Evolutionary conservation across 2,329 filamentous ascomycete genomes (phyloP).

Genomic region (Apiospora marii): DNA sequence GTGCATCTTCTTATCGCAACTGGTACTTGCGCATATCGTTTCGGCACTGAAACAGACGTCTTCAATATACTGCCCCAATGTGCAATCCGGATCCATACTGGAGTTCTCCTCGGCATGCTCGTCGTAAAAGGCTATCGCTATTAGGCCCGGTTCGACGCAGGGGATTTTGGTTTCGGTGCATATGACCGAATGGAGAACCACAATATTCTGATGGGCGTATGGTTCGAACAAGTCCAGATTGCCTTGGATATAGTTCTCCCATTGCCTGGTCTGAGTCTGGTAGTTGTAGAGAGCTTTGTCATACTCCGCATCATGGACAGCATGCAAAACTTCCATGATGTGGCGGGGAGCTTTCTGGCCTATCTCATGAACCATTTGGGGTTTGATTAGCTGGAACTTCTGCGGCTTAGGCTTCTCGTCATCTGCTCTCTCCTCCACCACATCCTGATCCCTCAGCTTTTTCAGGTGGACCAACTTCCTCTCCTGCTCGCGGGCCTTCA

Average conservation of each 20-base stretch:
- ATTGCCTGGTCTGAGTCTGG: conserved; percentile 91
- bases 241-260: conserved; percentile 93
- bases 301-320: conserved; percentile 95
- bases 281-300: conserved; percentile 95
- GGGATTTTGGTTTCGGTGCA: conserved; percentile 94
- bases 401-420: conserved; percentile 71
- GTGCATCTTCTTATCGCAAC: conserved; percentile 87
- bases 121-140: conserved; percentile 92
- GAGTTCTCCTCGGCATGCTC: conserved; percentile 74
- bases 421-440: conserved; percentile 61
- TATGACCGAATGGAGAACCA: conserved; percentile 91
- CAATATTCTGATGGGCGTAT: conserved; percentile 94
- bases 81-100: conserved; percentile 83
- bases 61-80: conserved; percentile 93
- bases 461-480: conserved; percentile 83
- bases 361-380: conserved; percentile 91
- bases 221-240: conserved; percentile 93
- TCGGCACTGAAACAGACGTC: conserved; percentile 81
- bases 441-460: conserved; percentile 79
- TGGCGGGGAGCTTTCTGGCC: conserved; percentile 82
- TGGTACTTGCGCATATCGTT: conserved; percentile 80
- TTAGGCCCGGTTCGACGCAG: conserved; percentile 88
- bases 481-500: conserved; percentile 91
- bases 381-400: conserved; percentile 89
- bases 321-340: conserved; percentile 91